Evolutionary conservation across 1,284 basidiomycete genomes (phyloP).

Genomic region (Ganoderma resinaceum): DNA sequence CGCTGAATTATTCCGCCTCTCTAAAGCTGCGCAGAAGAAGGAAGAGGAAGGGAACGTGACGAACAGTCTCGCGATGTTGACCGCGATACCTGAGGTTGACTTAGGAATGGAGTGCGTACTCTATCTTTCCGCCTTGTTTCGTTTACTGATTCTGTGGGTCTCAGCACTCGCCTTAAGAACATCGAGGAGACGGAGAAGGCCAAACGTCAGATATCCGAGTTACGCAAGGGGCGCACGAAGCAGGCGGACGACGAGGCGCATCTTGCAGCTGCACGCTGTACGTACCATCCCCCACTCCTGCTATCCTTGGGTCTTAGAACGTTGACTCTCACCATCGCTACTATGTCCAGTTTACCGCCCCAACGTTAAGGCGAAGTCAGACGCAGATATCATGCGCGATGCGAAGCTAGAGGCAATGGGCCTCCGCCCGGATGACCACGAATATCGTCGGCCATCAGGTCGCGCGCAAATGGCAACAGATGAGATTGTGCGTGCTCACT

Average conservation of each 20-base stretch:
- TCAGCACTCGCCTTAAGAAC: constrained; percentile 87
- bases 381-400: constrained; percentile 85
- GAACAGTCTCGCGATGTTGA: constrained; percentile 93
- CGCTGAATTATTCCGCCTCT: constrained; percentile 83
- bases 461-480: constrained; percentile 88
- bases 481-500: constrained; percentile 69
- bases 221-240: constrained; percentile 63
- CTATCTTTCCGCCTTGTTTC: constrained; percentile 1
- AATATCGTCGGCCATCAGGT: constrained; percentile 57
- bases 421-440: constrained; percentile 59
- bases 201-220: constrained; percentile 84
- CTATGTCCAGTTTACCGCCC: constrained; percentile 78
- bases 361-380: constrained; percentile 79
- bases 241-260: constrained; percentile 74
- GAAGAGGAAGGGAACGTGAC: constrained; percentile 91
- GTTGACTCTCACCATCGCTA: constrained; percentile 11
- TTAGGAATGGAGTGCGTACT: constrained; percentile 93
- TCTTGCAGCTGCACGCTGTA: constrained; percentile 85
- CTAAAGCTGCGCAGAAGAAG: constrained; percentile 70
- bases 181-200: constrained; percentile 98
- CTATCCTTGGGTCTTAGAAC: neutral
- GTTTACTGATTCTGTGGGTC: neutral
- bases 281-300: constrained; percentile 40
- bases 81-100: constrained; percentile 96
- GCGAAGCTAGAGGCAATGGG: constrained; percentile 87